phyloP scores from a whole-genome alignment of 306 rosid species.

The Sindora glabra region DNA sequence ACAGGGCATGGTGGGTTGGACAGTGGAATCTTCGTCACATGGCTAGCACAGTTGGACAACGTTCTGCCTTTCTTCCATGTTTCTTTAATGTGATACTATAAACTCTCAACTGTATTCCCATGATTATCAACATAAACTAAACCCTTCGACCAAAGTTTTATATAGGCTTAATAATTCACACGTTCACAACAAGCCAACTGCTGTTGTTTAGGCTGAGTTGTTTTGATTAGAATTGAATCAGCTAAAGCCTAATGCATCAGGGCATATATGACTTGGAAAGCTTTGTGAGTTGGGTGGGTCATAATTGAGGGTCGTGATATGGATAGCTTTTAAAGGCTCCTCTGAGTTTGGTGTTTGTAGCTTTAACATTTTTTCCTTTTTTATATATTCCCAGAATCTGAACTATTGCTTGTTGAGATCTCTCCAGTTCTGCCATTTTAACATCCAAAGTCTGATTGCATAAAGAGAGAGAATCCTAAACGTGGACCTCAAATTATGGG shows the following conservation, averaged over 20 bases:
- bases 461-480: constrained; percentile 26
- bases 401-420: neutral
- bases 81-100: neutral
- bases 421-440: constrained; percentile 1
- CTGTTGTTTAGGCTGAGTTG: constrained; percentile 10
- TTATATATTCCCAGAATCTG: constrained; percentile 13
- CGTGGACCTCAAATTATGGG: constrained; percentile 17
- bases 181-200: neutral
- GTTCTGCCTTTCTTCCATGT: neutral
- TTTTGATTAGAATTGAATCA: constrained; percentile 13
- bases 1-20: neutral
- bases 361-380: constrained; percentile 30
- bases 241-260: neutral
- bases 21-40: constrained; percentile 2
- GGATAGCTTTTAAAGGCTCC: constrained; percentile 20
- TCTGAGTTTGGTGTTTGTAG: constrained; percentile 36
- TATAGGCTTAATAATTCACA: neutral
- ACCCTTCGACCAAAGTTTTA: neutral
- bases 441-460: constrained; percentile 9
- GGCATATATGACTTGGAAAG: constrained; percentile 9
- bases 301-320: constrained; percentile 14
- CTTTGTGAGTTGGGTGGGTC: constrained; percentile 5
- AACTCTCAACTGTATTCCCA: neutral
- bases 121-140: constrained; percentile 12
- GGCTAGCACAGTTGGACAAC: neutral